Conservation (phyloP, 129 eudicot genomes). For the Silybum marianum region DNA sequence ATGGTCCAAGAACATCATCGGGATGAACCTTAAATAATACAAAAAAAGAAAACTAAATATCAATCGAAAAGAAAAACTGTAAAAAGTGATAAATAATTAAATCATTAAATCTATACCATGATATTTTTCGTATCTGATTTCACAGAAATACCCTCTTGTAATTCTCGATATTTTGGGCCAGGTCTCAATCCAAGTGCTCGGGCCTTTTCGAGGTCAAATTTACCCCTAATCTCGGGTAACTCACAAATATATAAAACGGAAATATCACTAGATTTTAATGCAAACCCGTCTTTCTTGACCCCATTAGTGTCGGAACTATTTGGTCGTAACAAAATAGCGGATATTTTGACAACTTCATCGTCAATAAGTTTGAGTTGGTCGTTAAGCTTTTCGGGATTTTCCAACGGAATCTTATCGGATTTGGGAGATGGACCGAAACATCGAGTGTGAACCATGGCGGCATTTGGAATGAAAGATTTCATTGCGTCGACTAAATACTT, state of each 20-base stretch:
- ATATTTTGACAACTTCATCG: slow-evolving; percentile 89
- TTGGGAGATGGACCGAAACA: slow-evolving; percentile 65
- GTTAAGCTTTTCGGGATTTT: slow-evolving; percentile 28
- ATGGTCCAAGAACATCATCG: slow-evolving; percentile 80
- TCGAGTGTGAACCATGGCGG: slow-evolving; percentile 87
- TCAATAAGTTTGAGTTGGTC: slow-evolving; percentile 65
- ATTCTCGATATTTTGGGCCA: slow-evolving; percentile 83
- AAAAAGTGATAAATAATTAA: background rate
- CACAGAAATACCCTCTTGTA: slow-evolving; percentile 79
- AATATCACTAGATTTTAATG: slow-evolving; percentile 66
- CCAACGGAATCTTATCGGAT: slow-evolving; percentile 34
- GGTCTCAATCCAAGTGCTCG: slow-evolving; percentile 75
- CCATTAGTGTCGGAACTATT: slow-evolving; percentile 13
- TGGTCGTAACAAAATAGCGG: slow-evolving; percentile 75
- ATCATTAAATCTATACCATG: slow-evolving; percentile 45
- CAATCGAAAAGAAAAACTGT: background rate
- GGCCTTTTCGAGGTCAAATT: slow-evolving; percentile 85
- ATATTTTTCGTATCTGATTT: slow-evolving; percentile 62
- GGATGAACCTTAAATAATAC: slow-evolving; percentile 73
- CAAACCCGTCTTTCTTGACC: slow-evolving; percentile 20
- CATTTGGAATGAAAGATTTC: slow-evolving; percentile 89
- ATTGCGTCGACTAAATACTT: slow-evolving; percentile 76
- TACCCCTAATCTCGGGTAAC: slow-evolving; percentile 86
- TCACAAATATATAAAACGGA: slow-evolving; percentile 84
- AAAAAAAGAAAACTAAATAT: background rate